A percentile compares a stretch with the other conserved stretches of the same genome.
Evolutionary conservation across 257 asterid genomes (phyloP).

Genomic region (Fraxinus quadrangulata): DNA sequence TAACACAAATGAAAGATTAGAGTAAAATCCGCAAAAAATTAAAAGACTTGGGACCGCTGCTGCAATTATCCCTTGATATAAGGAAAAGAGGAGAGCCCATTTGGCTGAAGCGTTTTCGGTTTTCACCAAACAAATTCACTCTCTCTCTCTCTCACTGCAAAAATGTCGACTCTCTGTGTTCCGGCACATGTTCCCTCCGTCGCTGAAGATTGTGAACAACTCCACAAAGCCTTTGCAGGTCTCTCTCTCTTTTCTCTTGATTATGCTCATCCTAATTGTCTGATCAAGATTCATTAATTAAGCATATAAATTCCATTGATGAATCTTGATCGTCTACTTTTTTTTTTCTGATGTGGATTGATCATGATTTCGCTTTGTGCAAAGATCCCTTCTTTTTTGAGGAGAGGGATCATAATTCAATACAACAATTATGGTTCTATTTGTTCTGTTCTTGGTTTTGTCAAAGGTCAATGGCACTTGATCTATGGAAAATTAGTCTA

Average conservation of each 20-base stretch:
- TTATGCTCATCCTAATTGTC: background rate
- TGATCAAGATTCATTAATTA: background rate
- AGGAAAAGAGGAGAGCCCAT: background rate
- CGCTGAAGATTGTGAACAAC: conserved; percentile 72
- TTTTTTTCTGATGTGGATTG: background rate
- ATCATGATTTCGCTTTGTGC: background rate
- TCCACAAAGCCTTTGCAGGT: conserved; percentile 81
- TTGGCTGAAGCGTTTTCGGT: conserved; percentile 16
- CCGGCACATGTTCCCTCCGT: conserved; percentile 62
- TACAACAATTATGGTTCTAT: background rate
- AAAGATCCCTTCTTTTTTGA: background rate
- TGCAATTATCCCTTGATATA: no score
- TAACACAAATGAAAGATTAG: no score
- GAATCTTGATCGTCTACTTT: background rate
- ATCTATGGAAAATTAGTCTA: conserved; percentile 7
- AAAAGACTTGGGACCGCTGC: no score
- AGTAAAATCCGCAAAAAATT: no score
- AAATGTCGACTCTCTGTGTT: conserved; percentile 42
- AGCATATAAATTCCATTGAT: background rate
- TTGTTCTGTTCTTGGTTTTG: background rate
- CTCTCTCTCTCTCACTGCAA: no score
- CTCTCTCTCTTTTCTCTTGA: background rate
- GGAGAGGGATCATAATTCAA: background rate
- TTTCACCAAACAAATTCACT: background rate
- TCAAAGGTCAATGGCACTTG: background rate